These are phyloP conservation scores for Cyphellophora europaea DNA, from an alignment of 2,329 filamentous ascomycete genomes.

Conservation along the genomic window DNA sequence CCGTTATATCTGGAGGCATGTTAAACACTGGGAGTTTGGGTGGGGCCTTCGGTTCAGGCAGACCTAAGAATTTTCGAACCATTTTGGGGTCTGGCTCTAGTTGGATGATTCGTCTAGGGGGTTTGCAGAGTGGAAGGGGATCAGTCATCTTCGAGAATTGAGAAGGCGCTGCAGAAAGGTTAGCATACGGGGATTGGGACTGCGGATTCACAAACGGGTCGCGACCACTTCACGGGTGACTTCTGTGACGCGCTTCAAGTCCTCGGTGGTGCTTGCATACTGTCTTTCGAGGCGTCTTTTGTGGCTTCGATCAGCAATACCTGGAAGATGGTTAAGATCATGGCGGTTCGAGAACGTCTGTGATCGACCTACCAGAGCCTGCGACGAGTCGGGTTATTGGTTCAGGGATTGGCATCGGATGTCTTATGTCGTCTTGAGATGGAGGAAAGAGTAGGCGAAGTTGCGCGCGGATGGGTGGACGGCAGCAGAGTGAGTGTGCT, in stretches of 20 bases:
- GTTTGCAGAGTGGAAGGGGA: not conserved
- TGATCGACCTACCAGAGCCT: not conserved
- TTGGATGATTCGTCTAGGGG: not conserved
- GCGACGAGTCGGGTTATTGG: not conserved
- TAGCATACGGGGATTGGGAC: not conserved
- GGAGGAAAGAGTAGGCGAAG: no score
- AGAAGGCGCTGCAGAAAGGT: conserved; percentile 1
- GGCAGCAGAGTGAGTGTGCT: no score
- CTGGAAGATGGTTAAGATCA: conserved; percentile 1
- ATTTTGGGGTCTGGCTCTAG: conserved; percentile 4
- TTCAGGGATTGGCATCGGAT: no score
- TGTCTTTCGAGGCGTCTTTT: conserved; percentile 8
- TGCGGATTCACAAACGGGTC: not conserved
- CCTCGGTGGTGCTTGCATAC: conserved; percentile 8
- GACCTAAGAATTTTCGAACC: conserved; percentile 1
- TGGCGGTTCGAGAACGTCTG: not conserved
- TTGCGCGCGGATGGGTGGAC: no score
- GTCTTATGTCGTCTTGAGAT: no score
- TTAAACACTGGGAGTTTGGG: conserved; percentile 1
- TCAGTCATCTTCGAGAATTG: not conserved
- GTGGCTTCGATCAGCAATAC: conserved; percentile 9
- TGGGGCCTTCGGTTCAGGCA: not conserved
- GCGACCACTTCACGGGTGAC: conserved; percentile 3
- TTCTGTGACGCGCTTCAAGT: conserved; percentile 9
- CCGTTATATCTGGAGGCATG: conserved; percentile 9